Evolutionary conservation across 129 eudicot species (phyloP).

Genomic region (Flaveria robusta): DNA sequence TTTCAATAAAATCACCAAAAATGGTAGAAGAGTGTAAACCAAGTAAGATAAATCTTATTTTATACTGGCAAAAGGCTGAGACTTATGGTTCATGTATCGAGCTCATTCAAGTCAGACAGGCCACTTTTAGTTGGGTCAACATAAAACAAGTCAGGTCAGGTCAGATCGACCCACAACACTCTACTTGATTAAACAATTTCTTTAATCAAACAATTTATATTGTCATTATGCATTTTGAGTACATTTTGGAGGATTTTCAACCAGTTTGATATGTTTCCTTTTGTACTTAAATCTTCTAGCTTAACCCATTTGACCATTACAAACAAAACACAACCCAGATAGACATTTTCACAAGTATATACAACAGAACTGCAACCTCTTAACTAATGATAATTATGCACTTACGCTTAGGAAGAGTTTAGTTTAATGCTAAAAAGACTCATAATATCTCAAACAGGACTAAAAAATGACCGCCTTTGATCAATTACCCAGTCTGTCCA

Average conservation of each 20-base stretch:
- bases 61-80: background rate
- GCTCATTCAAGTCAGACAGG: background rate
- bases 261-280: background rate
- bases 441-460: slow-evolving; percentile 56
- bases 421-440: background rate
- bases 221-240: background rate
- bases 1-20: background rate
- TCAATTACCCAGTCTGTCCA: background rate
- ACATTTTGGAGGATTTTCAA: background rate
- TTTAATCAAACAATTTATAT: too few relatives aligned
- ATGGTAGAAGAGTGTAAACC: background rate
- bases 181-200: background rate
- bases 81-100: too few relatives aligned
- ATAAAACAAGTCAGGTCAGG: background rate
- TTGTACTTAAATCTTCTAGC: background rate
- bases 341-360: background rate
- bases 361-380: background rate
- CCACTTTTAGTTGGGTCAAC: background rate
- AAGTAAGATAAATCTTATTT: background rate
- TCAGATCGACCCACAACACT: background rate
- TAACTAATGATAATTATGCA: background rate
- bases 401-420: background rate
- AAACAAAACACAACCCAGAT: background rate
- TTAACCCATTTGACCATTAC: background rate
- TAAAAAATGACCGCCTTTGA: slow-evolving; percentile 70